Evolutionary conservation across 139 green algal genomes (phyloP).

Genomic region (Chlorella sp.): DNA sequence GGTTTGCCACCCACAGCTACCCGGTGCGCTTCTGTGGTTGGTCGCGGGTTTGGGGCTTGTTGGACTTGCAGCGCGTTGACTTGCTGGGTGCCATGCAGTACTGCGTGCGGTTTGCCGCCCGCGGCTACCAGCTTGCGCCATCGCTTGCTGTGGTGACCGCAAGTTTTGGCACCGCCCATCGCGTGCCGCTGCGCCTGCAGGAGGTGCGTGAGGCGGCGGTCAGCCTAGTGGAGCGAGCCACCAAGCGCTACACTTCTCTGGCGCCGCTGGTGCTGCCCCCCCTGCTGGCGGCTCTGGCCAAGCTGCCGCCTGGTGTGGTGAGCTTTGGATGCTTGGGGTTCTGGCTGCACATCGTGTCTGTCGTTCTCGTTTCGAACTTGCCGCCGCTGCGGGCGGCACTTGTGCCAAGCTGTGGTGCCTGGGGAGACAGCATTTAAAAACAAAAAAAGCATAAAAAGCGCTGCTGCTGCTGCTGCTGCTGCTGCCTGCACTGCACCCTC

Average conservation of each 20-base stretch:
- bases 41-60: neutral
- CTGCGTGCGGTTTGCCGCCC: neutral
- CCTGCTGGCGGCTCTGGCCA: constrained; percentile 59
- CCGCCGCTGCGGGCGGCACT: no score
- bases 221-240: constrained; percentile 44
- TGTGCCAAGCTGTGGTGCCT: no score
- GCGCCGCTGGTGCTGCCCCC: constrained; percentile 45
- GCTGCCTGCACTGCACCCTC: neutral
- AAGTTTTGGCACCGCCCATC: constrained; percentile 14
- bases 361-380: no score
- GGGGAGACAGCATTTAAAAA: no score
- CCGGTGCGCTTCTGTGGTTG: neutral
- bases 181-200: neutral
- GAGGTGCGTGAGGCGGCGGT: constrained; percentile 21
- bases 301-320: constrained; percentile 39
- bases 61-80: no score
- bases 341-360: no score
- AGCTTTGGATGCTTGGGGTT: no score
- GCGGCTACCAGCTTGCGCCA: neutral
- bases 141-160: no score
- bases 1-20: constrained; percentile 55
- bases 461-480: neutral
- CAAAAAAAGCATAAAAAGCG: no score
- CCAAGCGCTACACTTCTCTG: constrained; percentile 75
- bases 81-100: no score